These are phyloP conservation scores for Talaromyces nanjingensis DNA, from an alignment of 495 filamentous ascomycete species.

Conservation along the genomic window DNA sequence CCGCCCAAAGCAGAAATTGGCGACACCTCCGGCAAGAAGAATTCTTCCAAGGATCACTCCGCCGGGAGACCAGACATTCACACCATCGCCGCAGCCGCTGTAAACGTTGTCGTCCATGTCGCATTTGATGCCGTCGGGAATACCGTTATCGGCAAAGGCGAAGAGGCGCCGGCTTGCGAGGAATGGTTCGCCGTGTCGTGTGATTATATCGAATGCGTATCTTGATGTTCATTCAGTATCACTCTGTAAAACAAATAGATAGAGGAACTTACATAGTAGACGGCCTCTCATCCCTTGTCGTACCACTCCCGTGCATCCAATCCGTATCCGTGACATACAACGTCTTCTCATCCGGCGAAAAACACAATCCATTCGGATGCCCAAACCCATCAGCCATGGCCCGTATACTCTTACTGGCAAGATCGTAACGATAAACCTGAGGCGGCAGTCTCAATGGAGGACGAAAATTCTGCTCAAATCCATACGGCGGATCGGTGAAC, in stretches of 20 bases:
- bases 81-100: slow-evolving; percentile 51
- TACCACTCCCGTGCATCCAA: slow-evolving; percentile 18
- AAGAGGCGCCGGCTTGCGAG: slow-evolving; percentile 23
- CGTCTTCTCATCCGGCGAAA: slow-evolving; percentile 37
- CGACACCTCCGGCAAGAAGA: not conserved
- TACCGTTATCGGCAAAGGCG: slow-evolving; percentile 46
- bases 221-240: not conserved
- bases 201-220: not conserved
- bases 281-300: slow-evolving; percentile 11
- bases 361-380: slow-evolving; percentile 41
- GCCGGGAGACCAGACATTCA: slow-evolving; percentile 53
- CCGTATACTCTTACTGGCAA: too few species aligned
- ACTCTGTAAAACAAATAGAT: not conserved
- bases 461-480: too few species aligned
- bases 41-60: slow-evolving; percentile 31
- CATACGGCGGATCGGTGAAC: too few species aligned
- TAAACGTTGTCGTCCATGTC: slow-evolving; percentile 57
- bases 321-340: slow-evolving; percentile 52
- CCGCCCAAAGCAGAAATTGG: not conserved
- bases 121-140: slow-evolving; percentile 55
- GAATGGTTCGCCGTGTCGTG: not conserved
- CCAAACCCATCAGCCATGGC: slow-evolving; percentile 30
- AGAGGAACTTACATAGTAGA: not conserved
- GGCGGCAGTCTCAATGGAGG: too few species aligned
- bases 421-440: too few species aligned